phyloP scores from a whole-genome alignment of 495 filamentous ascomycete species.

The Neurospora cerealis region DNA sequence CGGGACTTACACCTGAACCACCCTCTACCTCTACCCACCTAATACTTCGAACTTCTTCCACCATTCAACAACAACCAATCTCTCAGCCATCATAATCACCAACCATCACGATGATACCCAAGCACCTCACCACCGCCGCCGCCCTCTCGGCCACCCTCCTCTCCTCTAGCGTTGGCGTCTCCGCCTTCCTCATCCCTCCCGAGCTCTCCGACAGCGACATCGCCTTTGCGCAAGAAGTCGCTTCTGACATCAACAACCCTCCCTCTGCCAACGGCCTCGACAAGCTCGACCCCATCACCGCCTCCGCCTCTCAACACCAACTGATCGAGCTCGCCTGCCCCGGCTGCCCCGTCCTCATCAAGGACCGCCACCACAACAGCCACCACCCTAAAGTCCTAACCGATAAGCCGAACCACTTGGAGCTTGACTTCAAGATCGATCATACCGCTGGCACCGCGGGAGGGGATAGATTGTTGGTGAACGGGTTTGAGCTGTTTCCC shows the following conservation, averaged over 20 bases:
- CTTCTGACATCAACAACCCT: neutral
- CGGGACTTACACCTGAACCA: neutral
- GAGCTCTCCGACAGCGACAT: slow-evolving; percentile 13
- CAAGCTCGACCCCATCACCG: slow-evolving; percentile 1
- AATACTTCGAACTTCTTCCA: neutral
- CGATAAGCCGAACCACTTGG: slow-evolving; percentile 28
- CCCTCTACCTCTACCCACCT: neutral
- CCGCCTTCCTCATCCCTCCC: slow-evolving; percentile 21
- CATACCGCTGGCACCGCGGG: slow-evolving; percentile 8
- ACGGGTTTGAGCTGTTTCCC: slow-evolving; percentile 36
- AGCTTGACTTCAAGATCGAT: slow-evolving; percentile 30
- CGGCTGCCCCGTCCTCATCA: slow-evolving; percentile 27
- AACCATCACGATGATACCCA: slow-evolving; percentile 17
- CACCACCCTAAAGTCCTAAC: slow-evolving; percentile 11
- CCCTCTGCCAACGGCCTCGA: neutral
- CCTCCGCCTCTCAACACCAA: slow-evolving; percentile 7
- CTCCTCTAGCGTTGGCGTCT: slow-evolving; percentile 2
- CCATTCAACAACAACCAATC: neutral
- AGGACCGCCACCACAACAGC: slow-evolving; percentile 10
- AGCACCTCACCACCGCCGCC: slow-evolving; percentile 16
- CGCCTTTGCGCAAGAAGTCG: neutral
- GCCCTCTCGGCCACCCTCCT: slow-evolving; percentile 10
- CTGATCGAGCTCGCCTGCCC: slow-evolving; percentile 32
- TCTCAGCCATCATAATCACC: neutral
- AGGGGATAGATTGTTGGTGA: slow-evolving; percentile 29